Percentiles rank a stretch among this genome's conserved stretches.
These are phyloP conservation scores for Dendrobium officinale DNA, from an alignment of 106 monocot genomes.

Conservation along the genomic window DNA sequence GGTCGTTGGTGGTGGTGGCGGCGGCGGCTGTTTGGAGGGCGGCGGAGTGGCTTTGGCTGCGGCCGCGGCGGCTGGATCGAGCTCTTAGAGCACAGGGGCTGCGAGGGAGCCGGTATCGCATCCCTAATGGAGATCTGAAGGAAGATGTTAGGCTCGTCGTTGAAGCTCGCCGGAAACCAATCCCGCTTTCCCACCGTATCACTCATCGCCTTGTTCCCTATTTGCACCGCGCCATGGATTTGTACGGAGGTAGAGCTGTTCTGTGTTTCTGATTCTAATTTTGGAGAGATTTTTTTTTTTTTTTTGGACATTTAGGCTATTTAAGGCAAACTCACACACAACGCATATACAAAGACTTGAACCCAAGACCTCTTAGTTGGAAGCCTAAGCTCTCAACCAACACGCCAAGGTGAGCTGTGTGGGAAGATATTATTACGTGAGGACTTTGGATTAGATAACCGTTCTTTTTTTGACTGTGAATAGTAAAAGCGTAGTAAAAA, in stretches of 20 bases:
- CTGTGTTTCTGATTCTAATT: no score
- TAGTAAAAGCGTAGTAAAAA: no score
- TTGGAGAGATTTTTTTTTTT: no score
- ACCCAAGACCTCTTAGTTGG: no score
- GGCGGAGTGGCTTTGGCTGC: slow-evolving; percentile 26
- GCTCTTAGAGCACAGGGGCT: slow-evolving; percentile 32
- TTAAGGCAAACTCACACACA: no score
- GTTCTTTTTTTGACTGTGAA: no score
- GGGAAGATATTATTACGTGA: no score
- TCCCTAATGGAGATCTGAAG: slow-evolving; percentile 34
- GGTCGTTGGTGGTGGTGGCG: not conserved
- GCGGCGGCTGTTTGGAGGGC: not conserved
- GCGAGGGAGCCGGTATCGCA: slow-evolving; percentile 31
- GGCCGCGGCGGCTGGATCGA: slow-evolving; percentile 42
- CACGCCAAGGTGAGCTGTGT: no score
- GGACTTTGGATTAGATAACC: no score
- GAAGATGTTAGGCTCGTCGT: slow-evolving; percentile 7
- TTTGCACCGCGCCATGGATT: not conserved
- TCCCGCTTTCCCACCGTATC: slow-evolving; percentile 22
- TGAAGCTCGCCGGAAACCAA: slow-evolving; percentile 23
- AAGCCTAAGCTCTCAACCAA: no score
- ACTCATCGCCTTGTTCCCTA: slow-evolving; percentile 18
- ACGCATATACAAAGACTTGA: no score
- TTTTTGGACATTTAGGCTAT: no score
- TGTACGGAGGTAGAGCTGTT: not conserved